Evolutionary conservation across 2,329 filamentous ascomycete genomes (phyloP).

Genomic region (Botrytis medusae): DNA sequence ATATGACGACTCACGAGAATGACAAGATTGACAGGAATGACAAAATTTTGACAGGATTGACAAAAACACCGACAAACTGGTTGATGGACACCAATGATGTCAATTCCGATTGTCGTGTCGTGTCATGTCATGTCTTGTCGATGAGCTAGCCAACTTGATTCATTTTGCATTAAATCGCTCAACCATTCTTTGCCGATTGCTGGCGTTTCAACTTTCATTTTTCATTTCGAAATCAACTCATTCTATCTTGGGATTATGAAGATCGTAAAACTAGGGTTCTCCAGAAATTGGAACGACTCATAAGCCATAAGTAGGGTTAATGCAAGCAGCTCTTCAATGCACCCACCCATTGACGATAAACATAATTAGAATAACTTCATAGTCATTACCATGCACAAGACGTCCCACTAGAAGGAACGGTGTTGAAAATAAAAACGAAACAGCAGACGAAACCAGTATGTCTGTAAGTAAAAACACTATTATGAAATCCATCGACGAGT

Average conservation of each 20-base stretch:
- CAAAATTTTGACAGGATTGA: neutral
- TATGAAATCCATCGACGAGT: neutral
- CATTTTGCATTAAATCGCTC: neutral
- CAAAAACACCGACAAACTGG: neutral
- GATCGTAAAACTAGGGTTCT: neutral
- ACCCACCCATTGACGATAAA: neutral
- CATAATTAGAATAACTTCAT: neutral
- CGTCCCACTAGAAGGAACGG: neutral
- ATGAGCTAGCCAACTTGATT: neutral
- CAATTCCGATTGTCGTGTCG: neutral
- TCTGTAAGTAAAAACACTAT: neutral
- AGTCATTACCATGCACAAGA: neutral
- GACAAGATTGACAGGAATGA: neutral
- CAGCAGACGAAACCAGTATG: neutral
- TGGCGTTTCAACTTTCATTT: neutral
- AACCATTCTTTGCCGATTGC: neutral
- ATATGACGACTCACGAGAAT: neutral
- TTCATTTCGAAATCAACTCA: neutral
- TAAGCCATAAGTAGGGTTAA: neutral
- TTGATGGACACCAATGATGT: neutral
- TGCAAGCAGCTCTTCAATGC: neutral
- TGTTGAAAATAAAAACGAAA: neutral
- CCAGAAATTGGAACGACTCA: neutral
- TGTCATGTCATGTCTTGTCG: neutral
- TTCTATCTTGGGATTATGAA: neutral